Conservation (phyloP, 2,329 filamentous ascomycete genomes). For the Neospermospora avenae region DNA sequence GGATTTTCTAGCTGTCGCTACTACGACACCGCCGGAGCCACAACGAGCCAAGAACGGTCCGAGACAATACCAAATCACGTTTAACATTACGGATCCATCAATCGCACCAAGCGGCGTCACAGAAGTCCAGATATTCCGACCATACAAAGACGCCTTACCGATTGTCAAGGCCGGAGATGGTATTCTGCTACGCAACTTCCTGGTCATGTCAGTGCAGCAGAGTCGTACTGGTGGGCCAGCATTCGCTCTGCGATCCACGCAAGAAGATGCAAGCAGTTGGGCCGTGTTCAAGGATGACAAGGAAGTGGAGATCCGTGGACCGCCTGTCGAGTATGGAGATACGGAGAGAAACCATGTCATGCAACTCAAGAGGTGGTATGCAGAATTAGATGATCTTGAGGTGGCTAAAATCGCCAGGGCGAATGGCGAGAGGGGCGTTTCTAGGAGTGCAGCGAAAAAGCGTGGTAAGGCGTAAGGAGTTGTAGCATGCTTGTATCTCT, state of each 20-base stretch:
- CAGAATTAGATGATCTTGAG: constrained; percentile 44
- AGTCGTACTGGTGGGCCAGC: constrained; percentile 40
- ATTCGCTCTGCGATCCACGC: constrained; percentile 48
- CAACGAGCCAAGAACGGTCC: constrained; percentile 55
- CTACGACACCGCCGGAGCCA: constrained; percentile 48
- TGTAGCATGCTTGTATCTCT: neutral
- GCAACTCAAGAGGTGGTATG: constrained; percentile 46
- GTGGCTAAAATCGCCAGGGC: constrained; percentile 48
- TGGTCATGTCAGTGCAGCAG: constrained; percentile 51
- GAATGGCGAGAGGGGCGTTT: constrained; percentile 34
- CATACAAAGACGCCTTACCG: constrained; percentile 55
- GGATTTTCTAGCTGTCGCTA: constrained; percentile 54
- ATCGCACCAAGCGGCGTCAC: constrained; percentile 47
- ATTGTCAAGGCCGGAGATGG: constrained; percentile 54
- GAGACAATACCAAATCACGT: constrained; percentile 56
- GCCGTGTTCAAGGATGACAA: constrained; percentile 52
- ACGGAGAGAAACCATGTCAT: constrained; percentile 49
- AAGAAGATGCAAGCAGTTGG: constrained; percentile 57
- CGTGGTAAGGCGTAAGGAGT: neutral
- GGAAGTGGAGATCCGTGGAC: constrained; percentile 52
- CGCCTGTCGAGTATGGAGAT: constrained; percentile 54
- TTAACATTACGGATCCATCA: constrained; percentile 55
- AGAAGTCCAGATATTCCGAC: constrained; percentile 56
- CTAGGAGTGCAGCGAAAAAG: neutral
- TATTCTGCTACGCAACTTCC: constrained; percentile 55